Evolutionary conservation across 805 yeast genomes (phyloP), one percentile per base, ranked within the genome.

Genomic region (Saccharomycopsis lassenensis): DNA sequence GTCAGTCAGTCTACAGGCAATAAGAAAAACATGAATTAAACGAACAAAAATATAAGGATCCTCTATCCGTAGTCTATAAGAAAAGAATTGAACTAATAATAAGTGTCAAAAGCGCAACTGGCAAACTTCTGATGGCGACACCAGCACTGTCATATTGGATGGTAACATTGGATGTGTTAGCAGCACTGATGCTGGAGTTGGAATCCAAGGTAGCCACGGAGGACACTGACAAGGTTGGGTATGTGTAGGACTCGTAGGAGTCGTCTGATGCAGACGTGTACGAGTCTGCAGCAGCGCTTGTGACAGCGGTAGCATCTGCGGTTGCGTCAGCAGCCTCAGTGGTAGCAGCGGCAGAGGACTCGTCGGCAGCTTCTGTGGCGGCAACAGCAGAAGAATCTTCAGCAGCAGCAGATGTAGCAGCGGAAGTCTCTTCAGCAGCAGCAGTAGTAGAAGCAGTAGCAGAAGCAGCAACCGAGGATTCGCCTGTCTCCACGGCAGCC

Each of bases 371-470:
- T n/a, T n/a, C 31, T n/a, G 33, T 8, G 10, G 33, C 14, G 33
- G 33, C 18, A 14, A 31, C 11, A 7, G 16, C 16, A 12, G 18
- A 29, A 19, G 12, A 15, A 15, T 29, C 12, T 18, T 29, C 21
- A 7, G 17, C 7, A 6, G 7, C 11, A 10, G 31, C 11, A 17
- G 10, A 17, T 15, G 32, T 10, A 12, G 16, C 36, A 12, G 17
- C 35, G 35, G 35, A 12, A 24, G 33, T n/a, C 32, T 23, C 32
- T 15, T 17, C 11, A 12, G 16, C 36, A 12, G 17, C 35, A 18
- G 35, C 17, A 24, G 33, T 14, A 8, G 19, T 39, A 8, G 39
- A 33, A 11, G 35, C 8, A n/a, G 23, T n/a, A 12, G 40, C 20
- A 33, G 38, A 29, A 17, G 39, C 14, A 17, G 26, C 24, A 12